These are phyloP conservation scores for Paramyrothecium sp. DNA, from an alignment of 2,329 filamentous ascomycete genomes.

Conservation along the genomic window DNA sequence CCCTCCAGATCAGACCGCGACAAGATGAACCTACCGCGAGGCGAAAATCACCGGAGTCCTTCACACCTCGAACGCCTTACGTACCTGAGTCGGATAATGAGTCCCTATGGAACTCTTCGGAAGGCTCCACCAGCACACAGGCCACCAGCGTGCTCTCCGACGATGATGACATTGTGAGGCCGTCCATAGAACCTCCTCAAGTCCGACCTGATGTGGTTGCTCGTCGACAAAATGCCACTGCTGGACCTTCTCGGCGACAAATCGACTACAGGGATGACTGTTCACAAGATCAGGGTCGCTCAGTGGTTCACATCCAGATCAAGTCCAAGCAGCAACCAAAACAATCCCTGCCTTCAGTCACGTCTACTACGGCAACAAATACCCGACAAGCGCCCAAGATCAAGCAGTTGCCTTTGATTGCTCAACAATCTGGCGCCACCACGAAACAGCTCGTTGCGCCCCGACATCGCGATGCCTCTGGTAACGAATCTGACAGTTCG, in stretches of 20 bases:
- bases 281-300: neutral
- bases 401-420: neutral
- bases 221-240: neutral
- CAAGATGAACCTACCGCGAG: neutral
- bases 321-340: neutral
- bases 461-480: neutral
- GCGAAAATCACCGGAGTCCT: neutral
- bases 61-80: neutral
- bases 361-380: neutral
- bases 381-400: neutral
- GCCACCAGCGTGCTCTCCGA: neutral
- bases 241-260: neutral
- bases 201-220: neutral
- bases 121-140: slow-evolving; percentile 1
- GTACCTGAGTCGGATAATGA: slow-evolving; percentile 1
- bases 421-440: neutral
- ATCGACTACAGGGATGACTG: neutral
- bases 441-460: neutral
- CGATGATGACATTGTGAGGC: neutral
- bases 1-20: neutral
- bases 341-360: neutral
- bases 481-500: neutral
- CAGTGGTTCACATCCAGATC: neutral
- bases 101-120: neutral
- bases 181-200: neutral